phyloP scores from a whole-genome alignment of 164 flowering plant genomes.

The Tinospora cordifolia region DNA sequence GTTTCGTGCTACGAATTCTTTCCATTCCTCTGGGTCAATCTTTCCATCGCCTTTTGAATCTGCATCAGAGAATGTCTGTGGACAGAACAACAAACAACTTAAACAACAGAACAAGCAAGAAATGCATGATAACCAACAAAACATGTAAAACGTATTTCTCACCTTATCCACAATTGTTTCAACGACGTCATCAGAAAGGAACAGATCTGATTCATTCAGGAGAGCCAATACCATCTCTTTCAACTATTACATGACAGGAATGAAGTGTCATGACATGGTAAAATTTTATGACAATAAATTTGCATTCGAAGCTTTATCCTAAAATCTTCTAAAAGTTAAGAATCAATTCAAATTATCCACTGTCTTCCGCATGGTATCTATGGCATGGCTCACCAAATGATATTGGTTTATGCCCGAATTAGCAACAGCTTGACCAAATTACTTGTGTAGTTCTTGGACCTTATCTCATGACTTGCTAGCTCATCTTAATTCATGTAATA shows the following conservation, averaged over 20 bases:
- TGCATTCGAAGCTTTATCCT: no score
- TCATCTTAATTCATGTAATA: no score
- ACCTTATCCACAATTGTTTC: conserved; percentile 64
- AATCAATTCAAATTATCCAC: no score
- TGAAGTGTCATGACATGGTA: no score
- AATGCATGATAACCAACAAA: neutral
- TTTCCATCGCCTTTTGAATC: conserved; percentile 65
- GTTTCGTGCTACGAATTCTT: conserved; percentile 43
- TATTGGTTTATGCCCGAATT: no score
- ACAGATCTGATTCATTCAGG: conserved; percentile 63
- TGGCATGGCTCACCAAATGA: no score
- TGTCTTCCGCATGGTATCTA: no score
- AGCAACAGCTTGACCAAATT: no score
- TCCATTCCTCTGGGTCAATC: conserved; percentile 75
- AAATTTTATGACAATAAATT: no score
- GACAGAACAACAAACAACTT: conserved; percentile 2
- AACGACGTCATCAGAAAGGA: conserved; percentile 54
- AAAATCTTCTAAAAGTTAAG: no score
- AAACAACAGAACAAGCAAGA: neutral
- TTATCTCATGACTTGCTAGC: no score
- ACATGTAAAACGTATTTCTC: neutral
- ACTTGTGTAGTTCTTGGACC: no score
- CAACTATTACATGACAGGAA: conserved; percentile 14
- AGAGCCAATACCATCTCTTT: conserved; percentile 85
- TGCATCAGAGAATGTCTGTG: conserved; percentile 53